Conservation (phyloP, 495 filamentous ascomycete genomes). For the Apodospora peruviana region DNA sequence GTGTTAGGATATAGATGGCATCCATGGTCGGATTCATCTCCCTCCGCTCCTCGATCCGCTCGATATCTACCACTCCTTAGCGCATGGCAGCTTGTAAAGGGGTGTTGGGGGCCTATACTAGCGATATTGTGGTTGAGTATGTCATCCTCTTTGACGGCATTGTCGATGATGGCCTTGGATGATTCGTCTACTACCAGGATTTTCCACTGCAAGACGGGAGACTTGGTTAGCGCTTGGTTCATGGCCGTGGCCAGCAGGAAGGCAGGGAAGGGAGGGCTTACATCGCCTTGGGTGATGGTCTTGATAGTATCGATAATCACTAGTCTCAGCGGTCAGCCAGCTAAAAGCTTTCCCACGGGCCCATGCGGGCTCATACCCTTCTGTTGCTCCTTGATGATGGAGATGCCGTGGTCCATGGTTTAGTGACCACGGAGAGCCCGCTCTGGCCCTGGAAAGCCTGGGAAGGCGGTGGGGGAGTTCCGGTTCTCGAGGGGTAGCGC, state of each 20-base stretch:
- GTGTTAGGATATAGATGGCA: conserved; percentile 85
- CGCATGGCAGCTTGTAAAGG: neutral
- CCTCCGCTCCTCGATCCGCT: conserved; percentile 81
- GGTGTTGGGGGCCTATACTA: conserved; percentile 47
- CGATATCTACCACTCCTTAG: conserved; percentile 61
- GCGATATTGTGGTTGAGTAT: conserved; percentile 93
- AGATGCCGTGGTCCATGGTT: conserved; percentile 26
- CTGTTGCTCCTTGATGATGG: conserved; percentile 31
- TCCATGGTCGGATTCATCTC: conserved; percentile 80
- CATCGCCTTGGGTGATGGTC: conserved; percentile 48
- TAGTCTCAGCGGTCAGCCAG: conserved; percentile 1
- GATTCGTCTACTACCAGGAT: conserved; percentile 80
- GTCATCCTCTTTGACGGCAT: conserved; percentile 86
- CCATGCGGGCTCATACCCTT: too few relatives aligned
- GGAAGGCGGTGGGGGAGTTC: neutral
- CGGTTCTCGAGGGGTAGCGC: neutral
- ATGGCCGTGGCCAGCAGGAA: neutral
- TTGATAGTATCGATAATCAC: conserved; percentile 49
- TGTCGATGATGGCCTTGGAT: conserved; percentile 76
- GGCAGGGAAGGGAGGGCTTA: conserved; percentile 23
- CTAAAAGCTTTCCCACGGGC: neutral
- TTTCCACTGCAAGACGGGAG: conserved; percentile 68
- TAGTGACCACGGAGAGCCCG: conserved; percentile 6
- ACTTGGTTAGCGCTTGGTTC: neutral
- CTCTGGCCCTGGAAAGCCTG: conserved; percentile 1